phyloP scores from a whole-genome alignment of 176 grass and related monocot genomes.

The Zizania latifolia region DNA sequence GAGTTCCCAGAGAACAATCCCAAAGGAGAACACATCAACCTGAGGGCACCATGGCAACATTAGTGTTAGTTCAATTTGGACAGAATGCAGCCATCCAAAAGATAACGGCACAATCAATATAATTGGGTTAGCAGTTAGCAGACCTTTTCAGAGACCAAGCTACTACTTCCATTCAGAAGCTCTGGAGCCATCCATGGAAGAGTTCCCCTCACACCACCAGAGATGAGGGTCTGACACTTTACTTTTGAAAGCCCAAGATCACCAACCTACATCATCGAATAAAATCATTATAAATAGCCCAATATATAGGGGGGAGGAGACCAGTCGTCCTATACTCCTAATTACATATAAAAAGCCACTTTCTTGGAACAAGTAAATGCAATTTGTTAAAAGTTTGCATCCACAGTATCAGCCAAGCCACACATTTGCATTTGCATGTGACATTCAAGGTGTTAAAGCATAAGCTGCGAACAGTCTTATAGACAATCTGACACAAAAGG shows the following conservation, averaged over 20 bases:
- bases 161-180: conserved; percentile 85
- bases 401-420: neutral
- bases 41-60: conserved; percentile 27
- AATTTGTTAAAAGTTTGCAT: neutral
- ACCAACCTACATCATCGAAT: conserved; percentile 57
- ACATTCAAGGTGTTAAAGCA: neutral
- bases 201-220: conserved; percentile 88
- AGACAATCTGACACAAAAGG: neutral
- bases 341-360: neutral
- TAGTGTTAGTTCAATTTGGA: conserved; percentile 12
- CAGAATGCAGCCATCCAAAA: neutral
- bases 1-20: conserved; percentile 96
- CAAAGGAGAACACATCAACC: conserved; percentile 98
- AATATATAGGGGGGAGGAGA: neutral
- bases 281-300: neutral
- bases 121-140: neutral
- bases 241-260: conserved; percentile 98
- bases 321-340: neutral
- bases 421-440: neutral
- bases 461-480: neutral
- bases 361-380: neutral
- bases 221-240: conserved; percentile 90
- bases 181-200: conserved; percentile 98
- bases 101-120: neutral
- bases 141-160: conserved; percentile 92